These are phyloP conservation scores for Phytophthora quininea DNA, from an alignment of 352 stramenopile genomes.

Conservation along the genomic window DNA sequence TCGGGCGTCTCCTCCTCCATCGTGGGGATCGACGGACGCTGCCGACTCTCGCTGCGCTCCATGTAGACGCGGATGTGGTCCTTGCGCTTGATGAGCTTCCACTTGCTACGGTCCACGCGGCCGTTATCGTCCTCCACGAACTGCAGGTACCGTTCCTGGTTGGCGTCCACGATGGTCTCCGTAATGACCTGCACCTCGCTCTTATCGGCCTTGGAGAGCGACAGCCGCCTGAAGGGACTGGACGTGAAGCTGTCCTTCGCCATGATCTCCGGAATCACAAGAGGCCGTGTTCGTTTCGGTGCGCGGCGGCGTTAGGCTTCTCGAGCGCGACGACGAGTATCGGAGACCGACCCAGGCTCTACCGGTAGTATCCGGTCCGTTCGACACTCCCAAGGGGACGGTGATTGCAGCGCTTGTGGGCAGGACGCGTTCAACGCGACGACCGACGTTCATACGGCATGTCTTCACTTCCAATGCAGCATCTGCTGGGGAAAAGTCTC, in stretches of 20 bases:
- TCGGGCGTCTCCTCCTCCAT: neutral
- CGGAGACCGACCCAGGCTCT: no score
- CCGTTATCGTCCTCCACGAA: constrained; percentile 17
- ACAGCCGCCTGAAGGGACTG: constrained; percentile 31
- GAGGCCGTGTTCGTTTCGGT: neutral
- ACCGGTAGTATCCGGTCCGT: no score
- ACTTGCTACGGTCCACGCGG: constrained; percentile 18
- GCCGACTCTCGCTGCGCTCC: constrained; percentile 13
- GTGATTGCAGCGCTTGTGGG: neutral
- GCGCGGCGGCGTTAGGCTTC: neutral
- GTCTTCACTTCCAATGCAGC: neutral
- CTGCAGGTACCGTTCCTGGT: constrained; percentile 34
- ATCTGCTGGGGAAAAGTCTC: neutral
- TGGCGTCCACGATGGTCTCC: constrained; percentile 31
- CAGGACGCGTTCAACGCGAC: neutral
- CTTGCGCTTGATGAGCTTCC: constrained; percentile 30
- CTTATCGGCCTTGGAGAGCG: constrained; percentile 23
- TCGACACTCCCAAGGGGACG: no score
- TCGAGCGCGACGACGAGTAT: no score
- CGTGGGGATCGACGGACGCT: constrained; percentile 7
- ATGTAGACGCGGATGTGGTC: constrained; percentile 24
- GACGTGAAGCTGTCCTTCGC: constrained; percentile 5
- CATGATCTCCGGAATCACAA: neutral
- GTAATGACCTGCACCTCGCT: constrained; percentile 24
- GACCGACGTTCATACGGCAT: neutral